Evolutionary conservation across 2,329 filamentous ascomycete species (phyloP).

Genomic region (Aureobasidium melanogenum): DNA sequence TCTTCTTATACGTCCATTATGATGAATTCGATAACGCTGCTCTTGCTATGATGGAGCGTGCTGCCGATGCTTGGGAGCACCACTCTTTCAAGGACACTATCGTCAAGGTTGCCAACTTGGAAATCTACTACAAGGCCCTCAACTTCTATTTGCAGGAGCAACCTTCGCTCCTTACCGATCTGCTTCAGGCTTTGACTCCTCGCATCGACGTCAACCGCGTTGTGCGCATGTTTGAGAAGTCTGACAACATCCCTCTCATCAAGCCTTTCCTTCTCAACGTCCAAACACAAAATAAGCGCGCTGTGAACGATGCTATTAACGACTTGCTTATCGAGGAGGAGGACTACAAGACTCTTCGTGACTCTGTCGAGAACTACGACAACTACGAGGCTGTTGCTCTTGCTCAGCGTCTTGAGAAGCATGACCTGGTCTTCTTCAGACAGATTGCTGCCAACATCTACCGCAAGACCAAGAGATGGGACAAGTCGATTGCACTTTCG

Average conservation of each 20-base stretch:
- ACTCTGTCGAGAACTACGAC: conserved; percentile 97
- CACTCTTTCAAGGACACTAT: conserved; percentile 99
- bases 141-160: conserved; percentile 98
- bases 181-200: conserved; percentile 82
- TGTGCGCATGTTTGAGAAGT: conserved; percentile 98
- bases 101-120: conserved; percentile 94
- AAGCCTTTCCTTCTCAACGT: conserved; percentile 98
- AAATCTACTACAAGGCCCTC: conserved; percentile 96
- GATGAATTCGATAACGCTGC: conserved; percentile 98
- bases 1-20: conserved; percentile 97
- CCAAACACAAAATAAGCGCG: conserved; percentile 93
- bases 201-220: conserved; percentile 97
- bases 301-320: conserved; percentile 96
- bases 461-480: conserved; percentile 99
- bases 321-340: conserved; percentile 97
- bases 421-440: conserved; percentile 97
- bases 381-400: conserved; percentile 96
- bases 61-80: conserved; percentile 97
- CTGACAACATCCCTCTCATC: conserved; percentile 94
- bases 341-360: conserved; percentile 95
- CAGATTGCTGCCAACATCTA: conserved; percentile 98
- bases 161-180: conserved; percentile 87
- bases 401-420: conserved; percentile 87
- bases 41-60: conserved; percentile 94
- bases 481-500: conserved; percentile 93